Base-by-base conservation (phyloP, 441 rosid species). In the Eruca vesicaria region DNA sequence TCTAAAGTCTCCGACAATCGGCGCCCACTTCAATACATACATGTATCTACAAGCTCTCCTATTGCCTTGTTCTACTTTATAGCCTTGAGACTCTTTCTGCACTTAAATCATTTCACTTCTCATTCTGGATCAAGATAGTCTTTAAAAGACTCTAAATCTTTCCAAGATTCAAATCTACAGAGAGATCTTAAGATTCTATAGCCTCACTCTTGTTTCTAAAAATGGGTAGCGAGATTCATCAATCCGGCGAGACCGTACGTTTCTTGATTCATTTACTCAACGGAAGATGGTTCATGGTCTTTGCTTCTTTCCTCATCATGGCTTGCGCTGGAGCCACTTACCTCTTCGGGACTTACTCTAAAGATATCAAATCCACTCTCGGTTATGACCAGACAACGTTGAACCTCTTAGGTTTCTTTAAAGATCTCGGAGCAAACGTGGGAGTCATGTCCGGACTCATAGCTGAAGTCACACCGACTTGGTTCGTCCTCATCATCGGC, bases 351-450 rank as follows among this genome's bases (percentile, higher is more conserved):
- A 82, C 86, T 5, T 89, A 89, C 84, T 89, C 94, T 23, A 86
- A 84, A 75, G 76, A 82, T 26, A 87, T 81, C 76, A 85, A 88
- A 81, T 69, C 90, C 5, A 66, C 84, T 29, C 91, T 94, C n/a
- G 94, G 97, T 33, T 94, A 94, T 56, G 94, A 92, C 75, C 98
- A 92, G 66, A 76, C 88, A 8, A 92, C 97, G 1, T 84, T 94
- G 28, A 90, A 92, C 81, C 85, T 94, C 2, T 20, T 94, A 18
- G 88, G 94, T 18, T 90, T 90, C 80, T 86, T 85, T 63, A 94
- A 94, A 77, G 98, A 94, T 71, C 88, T 94, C 0, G 98, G 97
- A 15, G 95, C 90, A 9, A 88, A 87, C 62, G 78, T 94, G 5
- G 98, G 97, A 3, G 90, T 94, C 31, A 19, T 83, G 21, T 84